Conservation (phyloP, 208 protist species). For the Wallacemonas sp. region DNA sequence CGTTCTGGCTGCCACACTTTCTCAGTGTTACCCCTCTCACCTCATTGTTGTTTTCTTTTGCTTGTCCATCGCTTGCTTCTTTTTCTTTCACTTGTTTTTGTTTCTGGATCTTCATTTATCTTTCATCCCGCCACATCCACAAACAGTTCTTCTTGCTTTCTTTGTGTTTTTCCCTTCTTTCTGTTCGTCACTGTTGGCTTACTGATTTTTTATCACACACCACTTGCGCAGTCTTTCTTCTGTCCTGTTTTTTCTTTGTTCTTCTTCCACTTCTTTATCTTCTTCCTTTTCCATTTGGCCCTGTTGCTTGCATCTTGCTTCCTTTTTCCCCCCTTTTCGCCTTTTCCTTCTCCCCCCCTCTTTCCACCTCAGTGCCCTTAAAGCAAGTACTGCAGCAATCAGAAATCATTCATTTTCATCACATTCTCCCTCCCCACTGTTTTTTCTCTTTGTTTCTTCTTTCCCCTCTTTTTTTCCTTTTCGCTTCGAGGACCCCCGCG, state of each 20-base stretch:
- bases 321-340: conserved; percentile 11
- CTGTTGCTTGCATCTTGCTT: no score
- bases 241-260: conserved; percentile 16
- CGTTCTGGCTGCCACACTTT: no score
- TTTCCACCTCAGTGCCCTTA: no score
- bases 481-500: neutral
- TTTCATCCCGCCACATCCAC: no score
- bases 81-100: no score
- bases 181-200: neutral
- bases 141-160: conserved; percentile 20
- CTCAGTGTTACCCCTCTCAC: no score
- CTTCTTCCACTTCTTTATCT: conserved; percentile 13
- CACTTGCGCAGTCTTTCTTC: conserved; percentile 14
- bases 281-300: conserved; percentile 10
- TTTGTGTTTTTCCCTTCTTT: conserved; percentile 11
- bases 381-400: no score
- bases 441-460: conserved; percentile 8
- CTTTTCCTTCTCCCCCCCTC: no score
- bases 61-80: no score
- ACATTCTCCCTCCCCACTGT: neutral
- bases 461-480: conserved; percentile 2
- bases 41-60: no score
- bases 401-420: neutral
- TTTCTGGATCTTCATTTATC: no score
- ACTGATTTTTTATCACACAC: conserved; percentile 13